phyloP scores from a whole-genome alignment of 2,329 filamentous ascomycete genomes.

The Lachnellula arida region DNA sequence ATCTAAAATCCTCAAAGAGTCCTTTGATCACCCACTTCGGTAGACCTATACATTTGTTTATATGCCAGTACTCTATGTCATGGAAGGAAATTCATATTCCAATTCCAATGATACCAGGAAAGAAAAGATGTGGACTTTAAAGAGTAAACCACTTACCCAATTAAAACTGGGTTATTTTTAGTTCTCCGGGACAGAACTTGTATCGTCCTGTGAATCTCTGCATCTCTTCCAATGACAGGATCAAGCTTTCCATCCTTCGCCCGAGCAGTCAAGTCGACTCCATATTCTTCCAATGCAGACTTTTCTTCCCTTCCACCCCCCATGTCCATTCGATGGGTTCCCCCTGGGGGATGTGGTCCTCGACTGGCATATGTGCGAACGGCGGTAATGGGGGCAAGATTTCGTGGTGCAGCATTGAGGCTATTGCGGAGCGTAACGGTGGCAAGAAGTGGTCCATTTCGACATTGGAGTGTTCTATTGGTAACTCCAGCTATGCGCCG shows the following conservation, averaged over 20 bases:
- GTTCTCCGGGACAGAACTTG: slow-evolving; percentile 89
- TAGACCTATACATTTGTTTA: too few relatives aligned
- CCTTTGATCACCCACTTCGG: too few relatives aligned
- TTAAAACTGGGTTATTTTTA: slow-evolving; percentile 87
- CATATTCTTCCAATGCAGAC: slow-evolving; percentile 83
- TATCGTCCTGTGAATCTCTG: slow-evolving; percentile 89
- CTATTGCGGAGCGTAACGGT: slow-evolving; percentile 11
- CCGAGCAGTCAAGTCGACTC: slow-evolving; percentile 80
- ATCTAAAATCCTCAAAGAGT: too few relatives aligned
- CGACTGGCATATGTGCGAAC: slow-evolving; percentile 61
- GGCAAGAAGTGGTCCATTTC: slow-evolving; percentile 9
- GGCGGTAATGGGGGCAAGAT: slow-evolving; percentile 37
- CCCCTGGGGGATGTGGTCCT: slow-evolving; percentile 79
- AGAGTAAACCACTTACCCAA: slow-evolving; percentile 52
- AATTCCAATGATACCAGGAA: slow-evolving; percentile 38
- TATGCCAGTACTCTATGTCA: too few relatives aligned
- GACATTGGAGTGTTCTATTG: slow-evolving; percentile 11
- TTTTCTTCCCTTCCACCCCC: slow-evolving; percentile 70
- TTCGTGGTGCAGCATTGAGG: slow-evolving; percentile 15
- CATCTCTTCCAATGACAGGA: slow-evolving; percentile 88
- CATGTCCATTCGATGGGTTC: slow-evolving; percentile 91
- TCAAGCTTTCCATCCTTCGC: slow-evolving; percentile 89
- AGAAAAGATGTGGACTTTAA: neutral
- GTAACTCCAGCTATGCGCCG: slow-evolving; percentile 22
- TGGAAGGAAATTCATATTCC: too few relatives aligned